A percentile compares a stretch with the other conserved stretches of the same genome.
These are phyloP conservation scores for Metarhizium brunneum DNA, from an alignment of 2,329 filamentous ascomycete genomes.

Conservation along the genomic window DNA sequence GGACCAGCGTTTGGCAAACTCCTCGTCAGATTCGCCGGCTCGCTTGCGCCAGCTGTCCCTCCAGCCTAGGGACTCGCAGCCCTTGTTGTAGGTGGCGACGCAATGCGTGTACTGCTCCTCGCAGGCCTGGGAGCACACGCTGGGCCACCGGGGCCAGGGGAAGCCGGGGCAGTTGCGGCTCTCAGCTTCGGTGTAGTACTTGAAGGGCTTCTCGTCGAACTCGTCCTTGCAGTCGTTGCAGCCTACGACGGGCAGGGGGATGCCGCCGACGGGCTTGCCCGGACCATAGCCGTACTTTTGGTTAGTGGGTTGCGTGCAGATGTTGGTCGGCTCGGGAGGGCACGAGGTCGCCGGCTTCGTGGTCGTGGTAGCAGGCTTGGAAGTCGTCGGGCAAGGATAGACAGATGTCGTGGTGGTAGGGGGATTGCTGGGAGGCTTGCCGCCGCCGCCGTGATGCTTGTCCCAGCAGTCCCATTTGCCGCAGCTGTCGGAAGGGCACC, in stretches of 20 bases:
- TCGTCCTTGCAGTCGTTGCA: slow-evolving; percentile 43
- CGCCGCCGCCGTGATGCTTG: slow-evolving; percentile 29
- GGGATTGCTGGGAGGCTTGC: slow-evolving; percentile 17
- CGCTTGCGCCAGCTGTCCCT: slow-evolving; percentile 18
- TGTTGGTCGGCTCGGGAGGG: slow-evolving; percentile 37
- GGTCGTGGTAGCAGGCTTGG: slow-evolving; percentile 19
- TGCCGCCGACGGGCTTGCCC: slow-evolving; percentile 45
- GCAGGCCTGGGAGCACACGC: slow-evolving; percentile 44
- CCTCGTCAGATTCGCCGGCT: slow-evolving; percentile 12
- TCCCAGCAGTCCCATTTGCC: slow-evolving; percentile 34
- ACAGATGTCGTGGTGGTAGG: slow-evolving; percentile 23
- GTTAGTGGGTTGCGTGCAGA: slow-evolving; percentile 44
- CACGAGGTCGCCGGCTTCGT: slow-evolving; percentile 24
- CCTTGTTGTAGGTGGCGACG: slow-evolving; percentile 36
- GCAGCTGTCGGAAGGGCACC: slow-evolving; percentile 26
- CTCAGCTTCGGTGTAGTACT: slow-evolving; percentile 39
- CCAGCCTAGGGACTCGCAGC: slow-evolving; percentile 29
- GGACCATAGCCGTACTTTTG: slow-evolving; percentile 59
- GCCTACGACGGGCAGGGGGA: slow-evolving; percentile 40
- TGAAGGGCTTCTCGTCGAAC: slow-evolving; percentile 35
- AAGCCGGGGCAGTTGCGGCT: slow-evolving; percentile 35
- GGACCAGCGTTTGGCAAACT: slow-evolving; percentile 15
- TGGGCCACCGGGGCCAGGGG: slow-evolving; percentile 21
- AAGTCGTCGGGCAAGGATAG: slow-evolving; percentile 22
- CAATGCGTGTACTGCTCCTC: slow-evolving; percentile 42